Conservation (phyloP, 257 asterid genomes). For the Plantago ovata region DNA sequence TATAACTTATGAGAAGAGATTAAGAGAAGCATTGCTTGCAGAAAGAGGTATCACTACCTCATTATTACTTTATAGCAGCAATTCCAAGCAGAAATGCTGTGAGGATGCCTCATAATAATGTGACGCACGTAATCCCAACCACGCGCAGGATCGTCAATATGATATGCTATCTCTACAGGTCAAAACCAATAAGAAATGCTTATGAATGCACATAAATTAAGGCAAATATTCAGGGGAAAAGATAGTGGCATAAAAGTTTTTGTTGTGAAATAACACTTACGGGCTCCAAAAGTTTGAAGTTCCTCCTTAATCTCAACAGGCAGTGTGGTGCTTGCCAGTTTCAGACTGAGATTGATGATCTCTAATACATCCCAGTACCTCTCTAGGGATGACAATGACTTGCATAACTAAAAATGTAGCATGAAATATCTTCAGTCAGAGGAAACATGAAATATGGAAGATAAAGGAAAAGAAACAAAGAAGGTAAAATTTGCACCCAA, state of each 20-base stretch:
- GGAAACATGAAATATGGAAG: slow-evolving; percentile 8
- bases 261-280: slow-evolving; percentile 35
- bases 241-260: background rate
- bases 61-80: slow-evolving; percentile 75
- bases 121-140: slow-evolving; percentile 69
- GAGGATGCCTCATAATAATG: slow-evolving; percentile 60
- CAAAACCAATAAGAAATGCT: slow-evolving; percentile 15
- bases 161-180: slow-evolving; percentile 52
- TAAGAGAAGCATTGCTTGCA: no score
- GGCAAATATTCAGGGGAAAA: background rate
- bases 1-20: no score
- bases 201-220: background rate
- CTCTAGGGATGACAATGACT: slow-evolving; percentile 55
- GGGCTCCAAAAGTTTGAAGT: slow-evolving; percentile 78
- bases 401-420: slow-evolving; percentile 49
- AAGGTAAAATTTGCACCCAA: no score
- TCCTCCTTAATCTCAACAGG: slow-evolving; percentile 53
- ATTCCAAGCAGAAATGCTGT: slow-evolving; percentile 86
- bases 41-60: slow-evolving; percentile 34
- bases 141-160: slow-evolving; percentile 60
- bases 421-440: slow-evolving; percentile 13
- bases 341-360: slow-evolving; percentile 62
- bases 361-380: slow-evolving; percentile 75
- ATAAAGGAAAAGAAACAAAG: no score
- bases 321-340: slow-evolving; percentile 48